A percentile compares a stretch with the other conserved stretches of the same genome.
phyloP scores from a whole-genome alignment of 352 stramenopile species.

The Phytopythium boreale region DNA sequence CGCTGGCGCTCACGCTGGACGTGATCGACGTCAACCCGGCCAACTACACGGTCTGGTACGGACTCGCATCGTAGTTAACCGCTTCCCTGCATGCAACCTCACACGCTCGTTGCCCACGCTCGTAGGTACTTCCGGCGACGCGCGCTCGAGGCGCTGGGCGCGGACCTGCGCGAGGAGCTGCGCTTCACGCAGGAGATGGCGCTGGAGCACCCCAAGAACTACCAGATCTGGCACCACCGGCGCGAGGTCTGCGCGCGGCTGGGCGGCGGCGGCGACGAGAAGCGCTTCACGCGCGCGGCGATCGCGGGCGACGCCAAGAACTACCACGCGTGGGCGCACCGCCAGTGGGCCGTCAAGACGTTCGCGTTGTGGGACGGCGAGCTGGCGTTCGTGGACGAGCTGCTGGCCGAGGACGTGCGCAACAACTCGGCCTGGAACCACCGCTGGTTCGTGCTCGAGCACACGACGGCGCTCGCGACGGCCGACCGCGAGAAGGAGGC shows the following conservation, averaged over 20 bases:
- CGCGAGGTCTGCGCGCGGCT: conserved; percentile 90
- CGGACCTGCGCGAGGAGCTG: conserved; percentile 65
- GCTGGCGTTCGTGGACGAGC: conserved; percentile 86
- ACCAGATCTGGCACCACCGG: conserved; percentile 99
- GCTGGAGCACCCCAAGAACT: conserved; percentile 97
- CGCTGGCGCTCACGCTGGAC: conserved; percentile 88
- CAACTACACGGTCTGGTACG: conserved; percentile 98
- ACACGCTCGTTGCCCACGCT: too few species aligned
- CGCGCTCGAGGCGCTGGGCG: conserved; percentile 81
- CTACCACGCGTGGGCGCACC: conserved; percentile 98
- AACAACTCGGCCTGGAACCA: conserved; percentile 97
- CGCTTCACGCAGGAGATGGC: conserved; percentile 84
- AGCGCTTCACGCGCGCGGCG: conserved; percentile 91
- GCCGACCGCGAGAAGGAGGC: conserved; percentile 61
- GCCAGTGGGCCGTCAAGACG: conserved; percentile 92
- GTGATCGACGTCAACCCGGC: conserved; percentile 95
- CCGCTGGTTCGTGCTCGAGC: conserved; percentile 80
- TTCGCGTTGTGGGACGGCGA: conserved; percentile 92
- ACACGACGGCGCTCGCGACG: conserved; percentile 35
- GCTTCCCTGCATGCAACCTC: too few species aligned
- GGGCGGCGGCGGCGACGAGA: conserved; percentile 82
- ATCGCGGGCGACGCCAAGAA: conserved; percentile 97
- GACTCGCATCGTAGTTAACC: too few species aligned
- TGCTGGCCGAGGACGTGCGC: conserved; percentile 91
- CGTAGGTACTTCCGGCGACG: conserved; percentile 86